Evolutionary conservation across 2,329 filamentous ascomycete genomes (phyloP).

Genomic region (Fusarium setosum): DNA sequence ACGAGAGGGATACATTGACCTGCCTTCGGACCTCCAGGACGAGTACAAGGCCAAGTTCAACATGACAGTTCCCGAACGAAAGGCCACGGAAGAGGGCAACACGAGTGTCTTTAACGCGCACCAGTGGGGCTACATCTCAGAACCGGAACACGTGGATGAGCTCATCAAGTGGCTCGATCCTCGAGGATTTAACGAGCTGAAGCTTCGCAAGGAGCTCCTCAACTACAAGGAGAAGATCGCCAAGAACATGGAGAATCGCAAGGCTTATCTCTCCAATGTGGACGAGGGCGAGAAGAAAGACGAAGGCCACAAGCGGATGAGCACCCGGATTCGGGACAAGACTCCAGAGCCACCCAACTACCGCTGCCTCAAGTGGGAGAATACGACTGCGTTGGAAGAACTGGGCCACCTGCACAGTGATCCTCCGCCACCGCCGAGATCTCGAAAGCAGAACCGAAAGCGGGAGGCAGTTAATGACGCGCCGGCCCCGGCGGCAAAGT

Average conservation of each 20-base stretch:
- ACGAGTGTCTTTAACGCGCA: slow-evolving; percentile 81
- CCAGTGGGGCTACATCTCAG: slow-evolving; percentile 94
- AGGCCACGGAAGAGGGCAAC: slow-evolving; percentile 84
- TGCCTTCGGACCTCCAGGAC: slow-evolving; percentile 75
- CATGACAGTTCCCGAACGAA: slow-evolving; percentile 87
- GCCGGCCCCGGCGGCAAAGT: slow-evolving; percentile 45
- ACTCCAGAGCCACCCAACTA: slow-evolving; percentile 59
- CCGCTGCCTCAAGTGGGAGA: slow-evolving; percentile 66
- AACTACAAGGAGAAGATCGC: slow-evolving; percentile 80
- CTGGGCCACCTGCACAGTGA: slow-evolving; percentile 68
- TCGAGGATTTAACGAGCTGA: slow-evolving; percentile 86
- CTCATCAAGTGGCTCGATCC: slow-evolving; percentile 91
- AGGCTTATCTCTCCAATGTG: slow-evolving; percentile 69
- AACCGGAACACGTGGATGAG: slow-evolving; percentile 79
- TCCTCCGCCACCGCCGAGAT: slow-evolving; percentile 62
- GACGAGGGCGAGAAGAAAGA: slow-evolving; percentile 53
- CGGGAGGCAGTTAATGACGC: slow-evolving; percentile 55
- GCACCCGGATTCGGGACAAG: slow-evolving; percentile 58
- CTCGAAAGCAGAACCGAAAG: slow-evolving; percentile 64
- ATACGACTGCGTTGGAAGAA: slow-evolving; percentile 67
- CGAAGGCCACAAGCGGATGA: slow-evolving; percentile 55
- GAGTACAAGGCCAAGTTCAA: slow-evolving; percentile 82
- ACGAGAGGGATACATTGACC: slow-evolving; percentile 85
- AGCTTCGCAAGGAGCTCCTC: slow-evolving; percentile 87
- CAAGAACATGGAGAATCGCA: slow-evolving; percentile 83